Conservation (phyloP, 495 filamentous ascomycete genomes). For the Hypoxylon trugodes region DNA sequence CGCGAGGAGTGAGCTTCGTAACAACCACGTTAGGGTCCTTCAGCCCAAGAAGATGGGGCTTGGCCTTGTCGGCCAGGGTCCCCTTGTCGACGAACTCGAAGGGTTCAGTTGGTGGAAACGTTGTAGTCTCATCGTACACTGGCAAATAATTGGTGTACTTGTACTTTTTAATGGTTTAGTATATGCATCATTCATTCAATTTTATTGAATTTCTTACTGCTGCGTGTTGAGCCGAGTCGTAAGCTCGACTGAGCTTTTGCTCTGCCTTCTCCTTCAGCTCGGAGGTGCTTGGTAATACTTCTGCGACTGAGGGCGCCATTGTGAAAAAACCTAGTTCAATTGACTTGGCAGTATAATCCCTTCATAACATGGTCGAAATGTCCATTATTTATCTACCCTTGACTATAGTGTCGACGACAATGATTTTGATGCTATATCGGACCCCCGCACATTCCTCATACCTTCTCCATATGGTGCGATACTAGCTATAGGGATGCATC, state of each 20-base stretch:
- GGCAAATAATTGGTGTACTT: slow-evolving; percentile 70
- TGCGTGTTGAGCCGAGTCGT: slow-evolving; percentile 38
- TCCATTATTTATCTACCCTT: slow-evolving; percentile 25
- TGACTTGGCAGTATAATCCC: neutral
- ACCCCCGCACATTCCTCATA: slow-evolving; percentile 36
- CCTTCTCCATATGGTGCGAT: slow-evolving; percentile 35
- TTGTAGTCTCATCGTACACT: slow-evolving; percentile 67
- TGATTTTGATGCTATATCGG: slow-evolving; percentile 12
- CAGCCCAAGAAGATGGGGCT: slow-evolving; percentile 63
- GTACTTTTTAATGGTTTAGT: slow-evolving; percentile 46
- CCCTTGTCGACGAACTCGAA: slow-evolving; percentile 69
- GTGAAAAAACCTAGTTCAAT: slow-evolving; percentile 2
- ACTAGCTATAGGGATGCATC: slow-evolving; percentile 15
- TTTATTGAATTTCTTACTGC: slow-evolving; percentile 20
- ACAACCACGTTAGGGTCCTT: slow-evolving; percentile 50
- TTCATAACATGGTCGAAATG: neutral
- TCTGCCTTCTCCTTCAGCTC: slow-evolving; percentile 38
- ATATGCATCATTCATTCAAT: neutral
- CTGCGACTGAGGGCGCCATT: slow-evolving; percentile 44
- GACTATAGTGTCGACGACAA: slow-evolving; percentile 1
- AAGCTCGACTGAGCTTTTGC: slow-evolving; percentile 41
- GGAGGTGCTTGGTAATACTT: slow-evolving; percentile 37
- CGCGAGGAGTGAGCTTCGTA: slow-evolving; percentile 71
- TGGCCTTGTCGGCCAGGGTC: slow-evolving; percentile 63
- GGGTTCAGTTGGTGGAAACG: slow-evolving; percentile 64